Evolutionary conservation across 371 early-diverging fungal species (phyloP), one percentile per base, ranked within the genome.

Genomic region (Mortierella sp.): DNA sequence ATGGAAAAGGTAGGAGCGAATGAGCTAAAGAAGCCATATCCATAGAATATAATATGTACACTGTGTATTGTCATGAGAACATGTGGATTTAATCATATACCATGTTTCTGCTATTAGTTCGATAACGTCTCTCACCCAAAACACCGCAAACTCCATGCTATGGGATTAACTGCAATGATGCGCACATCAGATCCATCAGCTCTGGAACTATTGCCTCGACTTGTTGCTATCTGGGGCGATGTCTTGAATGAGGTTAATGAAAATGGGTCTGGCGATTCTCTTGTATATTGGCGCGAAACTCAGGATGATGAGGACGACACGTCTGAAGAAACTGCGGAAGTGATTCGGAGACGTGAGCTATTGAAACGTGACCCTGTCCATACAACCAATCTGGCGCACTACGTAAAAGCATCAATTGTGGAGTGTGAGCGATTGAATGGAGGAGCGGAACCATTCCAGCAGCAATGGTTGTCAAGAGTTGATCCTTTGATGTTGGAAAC

Each of bases 91-190:
- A 13, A 10, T 21, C 11, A 5, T 62, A 11, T 21, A 4, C 21
- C 16, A 28, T 62, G 13, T 4, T 33, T 24, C 10, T 38, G 19
- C 10, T 0, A 38, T 16, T 72, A 94, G 93, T 93, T 92, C 85
- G 96, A 95, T 71, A 90, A 89, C 58, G 86, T 94, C 40, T 90
- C 92, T 1, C 93, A 94, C 67, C 86, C 91, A 38, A 91, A 92
- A 69, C 87, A 91, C 63, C 86, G 94, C 38, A 94, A 94, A 76
- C 83, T 95, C 61, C 88, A 88, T 47, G 92, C 93, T 8, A 86
- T 95, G 84, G 94, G 90, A 0, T 85, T 91, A 64, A 90, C 92
- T 9, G 86, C 85, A 43, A 83, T 94, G 60, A 84, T 93, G 11
- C 71, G 87, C 11, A 91, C 92, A 4, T 84, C 85, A 0, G 76